phyloP scores from a whole-genome alignment of 2,329 filamentous ascomycete species.

The Triangularia verruculosa region DNA sequence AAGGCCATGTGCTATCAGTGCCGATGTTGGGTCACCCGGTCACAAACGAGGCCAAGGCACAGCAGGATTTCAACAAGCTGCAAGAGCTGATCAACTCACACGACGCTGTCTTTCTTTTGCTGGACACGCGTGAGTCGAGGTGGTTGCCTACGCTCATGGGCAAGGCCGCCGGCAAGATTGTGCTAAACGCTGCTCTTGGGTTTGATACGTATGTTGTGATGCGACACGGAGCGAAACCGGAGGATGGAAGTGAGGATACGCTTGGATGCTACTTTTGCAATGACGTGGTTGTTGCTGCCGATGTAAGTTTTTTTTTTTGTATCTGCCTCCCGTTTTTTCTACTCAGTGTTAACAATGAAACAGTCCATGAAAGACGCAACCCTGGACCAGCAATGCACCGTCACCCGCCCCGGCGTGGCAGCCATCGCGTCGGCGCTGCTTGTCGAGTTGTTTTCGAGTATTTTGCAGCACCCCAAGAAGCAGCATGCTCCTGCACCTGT shows the following conservation, averaged over 20 bases:
- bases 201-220: conserved; percentile 98
- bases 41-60: conserved; percentile 65
- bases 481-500: conserved; percentile 58
- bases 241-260: conserved; percentile 56
- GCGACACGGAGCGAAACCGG: conserved; percentile 75
- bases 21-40: conserved; percentile 96
- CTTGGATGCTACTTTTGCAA: conserved; percentile 98
- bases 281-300: conserved; percentile 89
- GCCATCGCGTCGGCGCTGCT: conserved; percentile 87
- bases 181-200: conserved; percentile 92
- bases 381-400: conserved; percentile 95
- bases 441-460: conserved; percentile 83
- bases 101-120: conserved; percentile 91
- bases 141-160: conserved; percentile 97
- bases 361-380: conserved; percentile 93
- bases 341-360: conserved; percentile 7
- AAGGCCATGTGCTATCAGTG: conserved; percentile 78
- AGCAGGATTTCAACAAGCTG: conserved; percentile 71
- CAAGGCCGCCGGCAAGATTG: conserved; percentile 87
- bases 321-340: background rate
- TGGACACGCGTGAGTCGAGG: conserved; percentile 91
- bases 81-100: conserved; percentile 75
- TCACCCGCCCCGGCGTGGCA: conserved; percentile 88
- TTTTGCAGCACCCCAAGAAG: conserved; percentile 82
- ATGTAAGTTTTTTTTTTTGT: conserved; percentile 71